Evolutionary conservation across 225 moss, liverwort and hornwort species (phyloP).

Genomic region (Sphagnum tenellum): DNA sequence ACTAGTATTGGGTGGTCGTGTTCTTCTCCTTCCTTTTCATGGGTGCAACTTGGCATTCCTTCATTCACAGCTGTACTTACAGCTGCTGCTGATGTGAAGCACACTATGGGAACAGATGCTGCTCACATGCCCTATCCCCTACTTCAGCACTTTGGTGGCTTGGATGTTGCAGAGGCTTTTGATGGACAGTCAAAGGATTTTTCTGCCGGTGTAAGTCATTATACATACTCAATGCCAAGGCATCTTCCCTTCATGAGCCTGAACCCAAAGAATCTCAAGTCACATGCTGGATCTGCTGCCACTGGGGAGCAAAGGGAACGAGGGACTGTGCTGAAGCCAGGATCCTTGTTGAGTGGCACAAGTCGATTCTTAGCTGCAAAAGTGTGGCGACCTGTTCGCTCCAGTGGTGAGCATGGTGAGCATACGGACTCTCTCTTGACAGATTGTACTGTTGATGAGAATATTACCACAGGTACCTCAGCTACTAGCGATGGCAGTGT

Average conservation of each 20-base stretch:
- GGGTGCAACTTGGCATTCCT: slow-evolving; percentile 5
- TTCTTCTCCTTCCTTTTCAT: neutral
- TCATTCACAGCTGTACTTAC: slow-evolving; percentile 19
- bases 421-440: neutral
- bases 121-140: no score
- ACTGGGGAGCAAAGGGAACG: slow-evolving; percentile 16
- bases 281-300: no score
- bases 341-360: slow-evolving; percentile 26
- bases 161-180: neutral
- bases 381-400: slow-evolving; percentile 52
- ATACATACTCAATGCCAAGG: neutral
- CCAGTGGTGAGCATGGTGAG: slow-evolving; percentile 1
- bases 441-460: neutral
- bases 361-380: slow-evolving; percentile 38
- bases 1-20: neutral
- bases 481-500: neutral
- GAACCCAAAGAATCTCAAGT: slow-evolving; percentile 18
- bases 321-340: slow-evolving; percentile 18
- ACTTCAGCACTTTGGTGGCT: neutral
- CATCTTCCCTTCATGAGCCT: slow-evolving; percentile 8
- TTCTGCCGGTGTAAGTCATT: neutral
- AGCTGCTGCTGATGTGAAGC: slow-evolving; percentile 4
- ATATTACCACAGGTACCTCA: neutral
- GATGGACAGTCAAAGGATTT: no score
- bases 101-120: no score